These are phyloP conservation scores for Ceratocystis colombiana DNA, from an alignment of 2,329 filamentous ascomycete genomes.

Conservation along the genomic window DNA sequence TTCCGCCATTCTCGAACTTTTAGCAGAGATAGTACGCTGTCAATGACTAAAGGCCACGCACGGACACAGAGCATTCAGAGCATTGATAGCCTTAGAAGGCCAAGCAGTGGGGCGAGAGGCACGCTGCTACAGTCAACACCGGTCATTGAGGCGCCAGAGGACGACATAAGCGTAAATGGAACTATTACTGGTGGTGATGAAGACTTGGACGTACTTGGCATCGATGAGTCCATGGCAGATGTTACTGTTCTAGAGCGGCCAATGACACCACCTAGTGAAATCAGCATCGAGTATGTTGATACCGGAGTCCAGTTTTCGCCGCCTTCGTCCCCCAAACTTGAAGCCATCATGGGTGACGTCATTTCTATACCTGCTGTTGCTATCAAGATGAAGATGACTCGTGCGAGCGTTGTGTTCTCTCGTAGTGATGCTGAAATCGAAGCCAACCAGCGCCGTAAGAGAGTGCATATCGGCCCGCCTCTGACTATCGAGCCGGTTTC, in stretches of 20 bases:
- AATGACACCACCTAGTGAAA: slow-evolving; percentile 27
- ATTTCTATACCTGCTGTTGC: slow-evolving; percentile 17
- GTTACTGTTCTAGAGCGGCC: slow-evolving; percentile 22
- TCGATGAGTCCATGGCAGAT: slow-evolving; percentile 19
- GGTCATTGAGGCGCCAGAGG: slow-evolving; percentile 48
- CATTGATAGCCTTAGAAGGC: slow-evolving; percentile 30
- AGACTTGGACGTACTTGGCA: neutral
- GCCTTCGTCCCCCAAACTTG: slow-evolving; percentile 57
- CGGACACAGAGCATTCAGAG: slow-evolving; percentile 52
- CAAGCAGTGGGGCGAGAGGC: slow-evolving; percentile 46
- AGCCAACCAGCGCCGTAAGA: slow-evolving; percentile 63
- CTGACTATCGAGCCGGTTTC: slow-evolving; percentile 40
- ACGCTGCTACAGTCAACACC: slow-evolving; percentile 45
- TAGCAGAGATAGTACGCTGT: slow-evolving; percentile 49
- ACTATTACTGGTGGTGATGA: slow-evolving; percentile 21
- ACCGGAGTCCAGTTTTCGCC: slow-evolving; percentile 75
- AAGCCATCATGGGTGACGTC: slow-evolving; percentile 28
- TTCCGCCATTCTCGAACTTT: slow-evolving; percentile 43
- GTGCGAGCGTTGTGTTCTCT: slow-evolving; percentile 24
- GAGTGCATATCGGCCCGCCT: slow-evolving; percentile 47
- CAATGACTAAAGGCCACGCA: slow-evolving; percentile 37
- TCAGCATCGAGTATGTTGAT: slow-evolving; percentile 54
- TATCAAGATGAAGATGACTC: slow-evolving; percentile 20
- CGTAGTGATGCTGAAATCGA: slow-evolving; percentile 52
- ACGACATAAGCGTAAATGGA: slow-evolving; percentile 34